Conservation (phyloP, 2,329 filamentous ascomycete genomes). For the Fusarium pseudoanthophilum region DNA sequence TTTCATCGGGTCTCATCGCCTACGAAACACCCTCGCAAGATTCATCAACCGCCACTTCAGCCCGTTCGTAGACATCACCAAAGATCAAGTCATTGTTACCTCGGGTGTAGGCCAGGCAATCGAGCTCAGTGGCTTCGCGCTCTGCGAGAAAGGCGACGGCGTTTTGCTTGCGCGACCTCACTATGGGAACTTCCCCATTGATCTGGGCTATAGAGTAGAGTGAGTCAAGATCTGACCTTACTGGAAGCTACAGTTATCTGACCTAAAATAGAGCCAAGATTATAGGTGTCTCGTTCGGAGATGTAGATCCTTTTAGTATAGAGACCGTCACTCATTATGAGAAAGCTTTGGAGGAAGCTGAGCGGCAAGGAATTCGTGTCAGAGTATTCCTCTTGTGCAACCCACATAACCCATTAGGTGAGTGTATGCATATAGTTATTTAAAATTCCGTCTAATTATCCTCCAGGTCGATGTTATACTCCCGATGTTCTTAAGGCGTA, state of each 20-base stretch:
- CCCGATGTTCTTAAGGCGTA: not conserved
- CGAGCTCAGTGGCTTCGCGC: not conserved
- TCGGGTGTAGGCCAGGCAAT: not conserved
- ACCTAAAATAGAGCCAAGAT: too few relatives aligned
- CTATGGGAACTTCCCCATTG: not conserved
- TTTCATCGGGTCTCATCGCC: not conserved
- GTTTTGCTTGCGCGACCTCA: not conserved
- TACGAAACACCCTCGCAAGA: not conserved
- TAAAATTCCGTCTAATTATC: rapidly evolving
- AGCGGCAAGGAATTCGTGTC: not conserved
- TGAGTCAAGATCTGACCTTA: rapidly evolving
- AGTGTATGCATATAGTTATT: rapidly evolving
- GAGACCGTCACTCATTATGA: not conserved
- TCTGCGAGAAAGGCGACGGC: not conserved
- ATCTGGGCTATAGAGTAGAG: not conserved
- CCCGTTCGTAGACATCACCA: not conserved
- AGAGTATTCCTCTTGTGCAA: not conserved
- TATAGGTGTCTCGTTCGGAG: too few relatives aligned
- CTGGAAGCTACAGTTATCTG: rapidly evolving
- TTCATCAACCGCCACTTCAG: not conserved
- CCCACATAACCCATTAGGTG: not conserved
- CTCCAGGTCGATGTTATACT: not conserved
- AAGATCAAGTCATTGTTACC: not conserved
- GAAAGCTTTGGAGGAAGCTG: not conserved
- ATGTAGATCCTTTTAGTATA: not conserved